These are phyloP conservation scores for Phialemonium atrogriseum DNA, from an alignment of 2,329 filamentous ascomycete genomes.

Conservation along the genomic window DNA sequence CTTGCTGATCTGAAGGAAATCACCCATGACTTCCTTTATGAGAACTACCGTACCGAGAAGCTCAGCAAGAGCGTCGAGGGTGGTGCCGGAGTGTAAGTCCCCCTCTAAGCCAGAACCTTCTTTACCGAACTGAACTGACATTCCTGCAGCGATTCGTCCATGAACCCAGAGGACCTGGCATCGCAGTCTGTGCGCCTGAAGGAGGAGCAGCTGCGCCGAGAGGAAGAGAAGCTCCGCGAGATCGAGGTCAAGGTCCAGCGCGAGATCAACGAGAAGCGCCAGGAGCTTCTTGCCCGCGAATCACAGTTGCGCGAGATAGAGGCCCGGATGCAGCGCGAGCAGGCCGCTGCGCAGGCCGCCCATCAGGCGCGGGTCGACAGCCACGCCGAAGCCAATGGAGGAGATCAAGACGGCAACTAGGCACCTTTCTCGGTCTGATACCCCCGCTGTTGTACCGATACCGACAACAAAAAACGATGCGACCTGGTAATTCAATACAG, in stretches of 20 bases:
- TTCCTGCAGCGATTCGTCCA: conserved; percentile 62
- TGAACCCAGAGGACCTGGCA: conserved; percentile 96
- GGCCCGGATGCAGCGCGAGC: conserved; percentile 89
- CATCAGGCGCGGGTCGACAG: conserved; percentile 18
- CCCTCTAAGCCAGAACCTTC: conserved; percentile 2
- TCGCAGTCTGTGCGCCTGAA: conserved; percentile 97
- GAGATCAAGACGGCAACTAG: conserved; percentile 44
- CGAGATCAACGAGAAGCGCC: conserved; percentile 99
- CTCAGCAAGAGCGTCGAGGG: conserved; percentile 98
- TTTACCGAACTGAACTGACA: conserved; percentile 19
- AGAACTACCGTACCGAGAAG: conserved; percentile 99
- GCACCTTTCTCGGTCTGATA: not conserved
- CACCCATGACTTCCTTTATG: conserved; percentile 98
- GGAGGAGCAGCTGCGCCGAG: conserved; percentile 97
- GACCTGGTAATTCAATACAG: conserved; percentile 37
- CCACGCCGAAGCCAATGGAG: conserved; percentile 40
- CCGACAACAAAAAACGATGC: conserved; percentile 17
- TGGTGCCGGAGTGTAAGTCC: conserved; percentile 74
- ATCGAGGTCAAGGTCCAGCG: conserved; percentile 99
- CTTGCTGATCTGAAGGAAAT: conserved; percentile 98
- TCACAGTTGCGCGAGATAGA: conserved; percentile 98
- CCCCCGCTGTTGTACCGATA: conserved; percentile 9
- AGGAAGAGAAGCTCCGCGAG: conserved; percentile 99
- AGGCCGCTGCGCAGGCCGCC: conserved; percentile 42
- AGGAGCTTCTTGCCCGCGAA: conserved; percentile 94